These are phyloP conservation scores for Gryganskiella cystojenkinii DNA, from an alignment of 192 early-diverging fungal genomes.

Conservation along the genomic window DNA sequence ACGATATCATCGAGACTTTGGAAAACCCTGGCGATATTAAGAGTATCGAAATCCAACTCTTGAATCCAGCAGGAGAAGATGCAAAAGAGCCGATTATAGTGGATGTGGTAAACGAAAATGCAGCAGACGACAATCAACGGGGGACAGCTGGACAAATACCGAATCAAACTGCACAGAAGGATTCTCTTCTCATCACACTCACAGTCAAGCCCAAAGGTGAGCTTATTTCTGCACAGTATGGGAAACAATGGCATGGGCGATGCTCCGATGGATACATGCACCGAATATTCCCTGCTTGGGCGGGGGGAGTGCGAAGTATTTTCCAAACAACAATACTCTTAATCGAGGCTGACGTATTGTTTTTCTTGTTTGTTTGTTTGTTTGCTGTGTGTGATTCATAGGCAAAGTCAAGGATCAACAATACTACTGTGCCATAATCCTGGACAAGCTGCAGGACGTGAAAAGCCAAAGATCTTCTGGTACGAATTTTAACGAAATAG, in stretches of 20 bases:
- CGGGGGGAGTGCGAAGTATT: too few species aligned
- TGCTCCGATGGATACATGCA: neutral
- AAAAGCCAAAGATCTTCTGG: neutral
- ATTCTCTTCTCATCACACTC: slow-evolving; percentile 23
- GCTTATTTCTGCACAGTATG: neutral
- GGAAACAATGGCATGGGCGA: neutral
- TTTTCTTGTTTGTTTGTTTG: neutral
- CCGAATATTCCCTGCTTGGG: too few species aligned
- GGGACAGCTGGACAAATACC: neutral
- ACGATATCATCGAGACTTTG: slow-evolving; percentile 18
- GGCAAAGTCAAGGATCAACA: slow-evolving; percentile 28
- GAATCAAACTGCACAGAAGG: neutral
- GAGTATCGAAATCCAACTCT: slow-evolving; percentile 7
- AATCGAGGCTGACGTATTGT: neutral
- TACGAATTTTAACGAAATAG: neutral
- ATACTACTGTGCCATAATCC: slow-evolving; percentile 21
- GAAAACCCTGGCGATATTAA: slow-evolving; percentile 40
- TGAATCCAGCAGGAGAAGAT: neutral
- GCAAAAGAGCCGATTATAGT: too few species aligned
- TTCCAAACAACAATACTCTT: too few species aligned
- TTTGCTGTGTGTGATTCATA: neutral
- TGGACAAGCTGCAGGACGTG: neutral
- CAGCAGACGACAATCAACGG: neutral
- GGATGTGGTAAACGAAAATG: neutral
- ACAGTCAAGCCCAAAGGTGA: slow-evolving; percentile 46